phyloP scores from a whole-genome alignment of 106 monocot genomes.

The Phalaenopsis aphrodite region DNA sequence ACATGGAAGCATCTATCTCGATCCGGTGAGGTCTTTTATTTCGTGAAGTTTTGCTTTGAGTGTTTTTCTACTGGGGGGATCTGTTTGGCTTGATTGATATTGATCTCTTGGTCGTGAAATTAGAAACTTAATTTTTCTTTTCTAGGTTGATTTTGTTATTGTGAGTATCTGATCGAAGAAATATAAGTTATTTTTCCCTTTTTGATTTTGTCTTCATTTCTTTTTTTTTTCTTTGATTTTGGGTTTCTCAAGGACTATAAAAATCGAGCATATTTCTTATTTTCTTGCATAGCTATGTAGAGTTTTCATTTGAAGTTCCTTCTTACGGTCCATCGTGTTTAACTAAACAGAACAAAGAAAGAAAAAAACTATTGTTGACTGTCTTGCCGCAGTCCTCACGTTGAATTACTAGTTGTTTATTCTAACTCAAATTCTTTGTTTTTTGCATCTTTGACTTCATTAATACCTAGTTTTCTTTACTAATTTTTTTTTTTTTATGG shows the following conservation, averaged over 20 bases:
- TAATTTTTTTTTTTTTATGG: neutral
- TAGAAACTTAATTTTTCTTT: neutral
- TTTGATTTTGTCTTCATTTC: neutral
- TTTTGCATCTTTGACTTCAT: neutral
- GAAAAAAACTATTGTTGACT: too few relatives aligned
- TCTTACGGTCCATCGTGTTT: too few relatives aligned
- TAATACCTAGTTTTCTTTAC: neutral
- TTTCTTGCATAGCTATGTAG: too few relatives aligned
- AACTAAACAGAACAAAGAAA: too few relatives aligned
- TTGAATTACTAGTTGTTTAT: neutral
- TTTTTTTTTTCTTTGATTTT: neutral
- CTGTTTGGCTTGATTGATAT: neutral
- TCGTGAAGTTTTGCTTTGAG: conserved; percentile 38
- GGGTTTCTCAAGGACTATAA: neutral
- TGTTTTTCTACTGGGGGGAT: neutral
- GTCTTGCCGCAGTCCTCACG: neutral
- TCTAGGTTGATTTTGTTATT: neutral
- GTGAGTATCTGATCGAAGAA: neutral
- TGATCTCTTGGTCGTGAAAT: neutral
- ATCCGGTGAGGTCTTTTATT: conserved; percentile 21
- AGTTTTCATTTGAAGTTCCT: neutral
- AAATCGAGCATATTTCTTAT: neutral
- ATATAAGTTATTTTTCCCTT: neutral
- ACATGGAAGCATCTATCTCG: conserved; percentile 51
- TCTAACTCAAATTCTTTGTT: neutral